A percentile compares a stretch with the other conserved stretches of the same genome.
Evolutionary conservation across 805 yeast species (phyloP).

Genomic region (Ogataea wickerhamii): DNA sequence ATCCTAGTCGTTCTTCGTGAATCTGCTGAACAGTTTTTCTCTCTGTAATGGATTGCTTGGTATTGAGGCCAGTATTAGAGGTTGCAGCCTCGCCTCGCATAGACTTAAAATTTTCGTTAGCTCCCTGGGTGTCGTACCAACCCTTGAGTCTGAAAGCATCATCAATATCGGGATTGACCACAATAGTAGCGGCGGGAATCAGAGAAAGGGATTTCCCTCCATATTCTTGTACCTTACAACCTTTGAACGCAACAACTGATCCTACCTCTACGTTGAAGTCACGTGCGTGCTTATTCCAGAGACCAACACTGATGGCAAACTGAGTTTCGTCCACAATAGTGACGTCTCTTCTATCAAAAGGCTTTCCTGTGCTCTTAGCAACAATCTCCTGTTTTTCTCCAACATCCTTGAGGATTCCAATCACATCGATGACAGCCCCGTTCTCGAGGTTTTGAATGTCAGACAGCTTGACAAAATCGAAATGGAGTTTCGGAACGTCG

Average conservation of each 20-base stretch:
- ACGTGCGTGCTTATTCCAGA: conserved; percentile 87
- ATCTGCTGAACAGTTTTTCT: conserved; percentile 68
- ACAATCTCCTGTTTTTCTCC: conserved; percentile 73
- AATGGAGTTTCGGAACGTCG: conserved; percentile 75
- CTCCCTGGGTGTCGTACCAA: conserved; percentile 88
- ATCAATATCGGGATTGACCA: conserved; percentile 81
- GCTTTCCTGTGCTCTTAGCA: conserved; percentile 84
- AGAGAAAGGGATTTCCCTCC: conserved; percentile 81
- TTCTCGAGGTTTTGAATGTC: conserved; percentile 64
- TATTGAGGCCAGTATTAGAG: conserved; percentile 28
- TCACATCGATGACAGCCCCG: conserved; percentile 74
- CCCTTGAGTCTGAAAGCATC: conserved; percentile 89
- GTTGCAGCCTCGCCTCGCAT: conserved; percentile 52
- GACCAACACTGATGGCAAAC: conserved; percentile 69
- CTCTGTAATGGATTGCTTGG: conserved; percentile 43
- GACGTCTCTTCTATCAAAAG: conserved; percentile 89
- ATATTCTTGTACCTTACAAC: conserved; percentile 84
- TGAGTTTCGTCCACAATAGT: conserved; percentile 81
- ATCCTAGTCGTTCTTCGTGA: conserved; percentile 64
- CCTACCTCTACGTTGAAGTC: conserved; percentile 73
- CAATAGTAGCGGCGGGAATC: conserved; percentile 71
- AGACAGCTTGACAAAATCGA: conserved; percentile 68
- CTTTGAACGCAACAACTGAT: conserved; percentile 87
- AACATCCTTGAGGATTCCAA: conserved; percentile 80
- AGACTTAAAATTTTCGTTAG: conserved; percentile 54